These are phyloP conservation scores for Wallacemonas sp. DNA, from an alignment of 208 protist species.

Conservation along the genomic window DNA sequence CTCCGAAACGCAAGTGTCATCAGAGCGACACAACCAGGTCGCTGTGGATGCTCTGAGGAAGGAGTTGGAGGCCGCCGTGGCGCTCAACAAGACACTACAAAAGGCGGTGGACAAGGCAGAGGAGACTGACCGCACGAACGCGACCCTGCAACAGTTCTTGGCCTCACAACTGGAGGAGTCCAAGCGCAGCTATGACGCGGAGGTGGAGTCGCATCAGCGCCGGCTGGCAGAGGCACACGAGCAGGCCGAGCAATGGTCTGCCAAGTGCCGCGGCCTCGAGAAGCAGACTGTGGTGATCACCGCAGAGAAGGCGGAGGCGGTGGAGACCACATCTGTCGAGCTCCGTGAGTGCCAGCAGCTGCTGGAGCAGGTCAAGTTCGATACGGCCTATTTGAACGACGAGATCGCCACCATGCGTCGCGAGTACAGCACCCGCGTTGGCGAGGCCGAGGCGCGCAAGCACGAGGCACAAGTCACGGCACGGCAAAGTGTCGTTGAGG, in stretches of 20 bases:
- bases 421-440: constrained; percentile 31
- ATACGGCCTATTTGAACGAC: constrained; percentile 71
- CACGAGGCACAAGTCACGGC: constrained; percentile 35
- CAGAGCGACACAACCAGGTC: constrained; percentile 40
- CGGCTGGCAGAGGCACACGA: constrained; percentile 31
- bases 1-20: constrained; percentile 50
- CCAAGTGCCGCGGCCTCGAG: constrained; percentile 38
- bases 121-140: constrained; percentile 80
- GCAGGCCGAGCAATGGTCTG: constrained; percentile 39
- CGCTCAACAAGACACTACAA: constrained; percentile 73
- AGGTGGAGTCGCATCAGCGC: constrained; percentile 53
- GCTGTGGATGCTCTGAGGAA: constrained; percentile 50
- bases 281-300: constrained; percentile 49
- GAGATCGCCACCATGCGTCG: constrained; percentile 61
- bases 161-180: constrained; percentile 80
- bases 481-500: constrained; percentile 46
- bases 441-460: constrained; percentile 36
- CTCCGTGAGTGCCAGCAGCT: constrained; percentile 75
- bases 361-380: constrained; percentile 84
- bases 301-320: constrained; percentile 40
- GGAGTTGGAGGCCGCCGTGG: constrained; percentile 78
- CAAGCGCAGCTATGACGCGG: constrained; percentile 63
- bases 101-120: constrained; percentile 71
- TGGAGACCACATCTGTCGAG: constrained; percentile 36
- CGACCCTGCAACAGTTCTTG: constrained; percentile 84